phyloP scores from a whole-genome alignment of 495 filamentous ascomycete genomes.

The Pseudomonodictys pantanalensis region DNA sequence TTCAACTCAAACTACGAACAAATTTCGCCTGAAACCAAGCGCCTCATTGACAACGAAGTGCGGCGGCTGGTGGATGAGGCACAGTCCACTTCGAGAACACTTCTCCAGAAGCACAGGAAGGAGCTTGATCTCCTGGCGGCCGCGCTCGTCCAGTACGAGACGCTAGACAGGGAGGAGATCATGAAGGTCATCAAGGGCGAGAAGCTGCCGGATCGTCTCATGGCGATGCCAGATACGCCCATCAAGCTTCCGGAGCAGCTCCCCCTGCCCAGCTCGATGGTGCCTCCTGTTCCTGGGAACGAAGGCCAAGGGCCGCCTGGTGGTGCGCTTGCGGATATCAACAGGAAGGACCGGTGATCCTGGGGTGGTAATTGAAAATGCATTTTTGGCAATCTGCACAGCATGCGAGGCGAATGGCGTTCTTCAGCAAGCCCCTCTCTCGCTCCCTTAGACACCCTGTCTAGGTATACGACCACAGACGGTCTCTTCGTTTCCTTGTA shows the following conservation, averaged over 20 bases:
- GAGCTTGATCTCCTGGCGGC: slow-evolving; percentile 85
- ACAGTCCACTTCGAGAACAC: slow-evolving; percentile 64
- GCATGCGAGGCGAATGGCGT: slow-evolving; percentile 21
- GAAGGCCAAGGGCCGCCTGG: too few relatives aligned
- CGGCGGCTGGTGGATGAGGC: slow-evolving; percentile 80
- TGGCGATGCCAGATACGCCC: slow-evolving; percentile 45
- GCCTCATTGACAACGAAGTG: slow-evolving; percentile 81
- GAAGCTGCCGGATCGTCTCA: slow-evolving; percentile 63
- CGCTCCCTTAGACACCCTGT: background rate
- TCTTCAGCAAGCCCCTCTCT: background rate
- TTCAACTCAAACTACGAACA: slow-evolving; percentile 72
- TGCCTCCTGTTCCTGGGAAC: background rate
- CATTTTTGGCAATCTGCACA: background rate
- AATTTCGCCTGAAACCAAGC: slow-evolving; percentile 79
- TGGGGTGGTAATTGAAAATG: background rate
- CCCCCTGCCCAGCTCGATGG: background rate
- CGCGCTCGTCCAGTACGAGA: slow-evolving; percentile 92
- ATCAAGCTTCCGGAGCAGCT: slow-evolving; percentile 54
- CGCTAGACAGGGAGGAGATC: slow-evolving; percentile 81
- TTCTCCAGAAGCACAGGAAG: slow-evolving; percentile 67
- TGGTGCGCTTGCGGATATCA: too few relatives aligned
- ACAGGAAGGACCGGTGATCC: too few relatives aligned
- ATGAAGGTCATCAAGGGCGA: slow-evolving; percentile 82
- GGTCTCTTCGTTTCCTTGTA: too few relatives aligned
- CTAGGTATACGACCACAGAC: too few relatives aligned